phyloP scores from a whole-genome alignment of 2,329 filamentous ascomycete genomes.

The Pezicula rhizophila region DNA sequence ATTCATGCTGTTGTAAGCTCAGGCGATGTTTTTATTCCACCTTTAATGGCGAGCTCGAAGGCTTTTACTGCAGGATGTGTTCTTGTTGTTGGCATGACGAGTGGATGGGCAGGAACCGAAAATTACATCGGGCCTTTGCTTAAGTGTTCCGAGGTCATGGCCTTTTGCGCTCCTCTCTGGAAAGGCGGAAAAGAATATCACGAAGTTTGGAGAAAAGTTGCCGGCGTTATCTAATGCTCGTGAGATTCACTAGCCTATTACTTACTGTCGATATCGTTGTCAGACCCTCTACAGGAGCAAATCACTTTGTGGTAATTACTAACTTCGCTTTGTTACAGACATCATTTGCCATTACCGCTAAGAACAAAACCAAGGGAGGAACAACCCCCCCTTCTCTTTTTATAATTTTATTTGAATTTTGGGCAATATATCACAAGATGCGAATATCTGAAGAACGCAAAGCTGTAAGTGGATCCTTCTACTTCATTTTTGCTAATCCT shows the following conservation, averaged over 20 bases:
- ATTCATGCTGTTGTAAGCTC: neutral
- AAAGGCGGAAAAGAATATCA: neutral
- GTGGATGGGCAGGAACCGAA: neutral
- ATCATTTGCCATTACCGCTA: no score
- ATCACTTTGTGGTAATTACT: no score
- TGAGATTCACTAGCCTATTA: neutral
- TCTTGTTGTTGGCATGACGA: neutral
- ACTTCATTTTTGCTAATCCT: no score
- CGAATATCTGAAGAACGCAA: no score
- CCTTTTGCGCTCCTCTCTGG: conserved; percentile 1
- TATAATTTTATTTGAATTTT: no score
- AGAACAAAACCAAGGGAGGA: no score
- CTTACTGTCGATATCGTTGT: neutral
- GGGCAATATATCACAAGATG: no score
- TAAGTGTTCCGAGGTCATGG: neutral
- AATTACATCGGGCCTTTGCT: neutral
- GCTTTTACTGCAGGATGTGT: neutral
- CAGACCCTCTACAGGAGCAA: no score
- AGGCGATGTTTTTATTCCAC: neutral
- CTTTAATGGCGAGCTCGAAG: neutral
- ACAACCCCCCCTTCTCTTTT: no score
- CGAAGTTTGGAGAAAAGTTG: neutral
- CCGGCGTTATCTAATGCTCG: neutral
- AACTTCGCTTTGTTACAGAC: no score
- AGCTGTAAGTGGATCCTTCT: no score